phyloP scores from a whole-genome alignment of 2,329 filamentous ascomycete species.

The Pseudocercospora eumusae region DNA sequence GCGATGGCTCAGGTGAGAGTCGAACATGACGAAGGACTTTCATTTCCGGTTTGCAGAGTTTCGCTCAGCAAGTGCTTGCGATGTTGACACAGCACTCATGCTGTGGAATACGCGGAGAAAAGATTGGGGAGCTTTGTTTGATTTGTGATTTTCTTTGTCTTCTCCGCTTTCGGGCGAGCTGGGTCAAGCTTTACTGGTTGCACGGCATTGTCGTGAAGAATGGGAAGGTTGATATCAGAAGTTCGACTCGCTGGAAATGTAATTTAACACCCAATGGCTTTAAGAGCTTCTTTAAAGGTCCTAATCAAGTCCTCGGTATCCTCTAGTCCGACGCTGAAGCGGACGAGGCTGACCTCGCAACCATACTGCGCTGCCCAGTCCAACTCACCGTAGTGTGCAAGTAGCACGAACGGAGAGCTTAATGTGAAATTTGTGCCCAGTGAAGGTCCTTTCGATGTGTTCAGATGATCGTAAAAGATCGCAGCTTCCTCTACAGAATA shows the following conservation, averaged over 20 bases:
- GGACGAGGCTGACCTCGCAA: slow-evolving; percentile 75
- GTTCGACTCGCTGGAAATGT: neutral
- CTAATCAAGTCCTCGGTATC: slow-evolving; percentile 66
- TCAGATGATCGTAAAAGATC: slow-evolving; percentile 79
- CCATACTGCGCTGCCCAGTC: slow-evolving; percentile 86
- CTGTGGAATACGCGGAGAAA: no score
- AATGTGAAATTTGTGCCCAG: slow-evolving; percentile 96
- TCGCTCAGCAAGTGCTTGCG: no score
- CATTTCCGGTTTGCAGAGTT: no score
- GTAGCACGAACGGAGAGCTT: slow-evolving; percentile 80
- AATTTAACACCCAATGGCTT: neutral
- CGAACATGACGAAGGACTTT: no score
- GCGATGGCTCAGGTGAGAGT: no score
- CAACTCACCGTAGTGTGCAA: slow-evolving; percentile 88
- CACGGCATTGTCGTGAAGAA: neutral
- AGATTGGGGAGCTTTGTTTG: no score
- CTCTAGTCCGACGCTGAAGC: slow-evolving; percentile 89
- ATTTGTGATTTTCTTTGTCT: no score
- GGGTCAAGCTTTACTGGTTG: neutral
- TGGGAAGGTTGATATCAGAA: neutral
- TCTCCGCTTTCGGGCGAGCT: no score
- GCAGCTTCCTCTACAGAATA: slow-evolving; percentile 68
- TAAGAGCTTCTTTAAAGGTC: slow-evolving; percentile 52
- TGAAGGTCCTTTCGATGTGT: slow-evolving; percentile 91
- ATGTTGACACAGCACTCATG: no score